Evolutionary conservation across 2,329 filamentous ascomycete genomes (phyloP), one percentile per base, ranked within the genome.

Genomic region (Emmonsiellopsis sp.): DNA sequence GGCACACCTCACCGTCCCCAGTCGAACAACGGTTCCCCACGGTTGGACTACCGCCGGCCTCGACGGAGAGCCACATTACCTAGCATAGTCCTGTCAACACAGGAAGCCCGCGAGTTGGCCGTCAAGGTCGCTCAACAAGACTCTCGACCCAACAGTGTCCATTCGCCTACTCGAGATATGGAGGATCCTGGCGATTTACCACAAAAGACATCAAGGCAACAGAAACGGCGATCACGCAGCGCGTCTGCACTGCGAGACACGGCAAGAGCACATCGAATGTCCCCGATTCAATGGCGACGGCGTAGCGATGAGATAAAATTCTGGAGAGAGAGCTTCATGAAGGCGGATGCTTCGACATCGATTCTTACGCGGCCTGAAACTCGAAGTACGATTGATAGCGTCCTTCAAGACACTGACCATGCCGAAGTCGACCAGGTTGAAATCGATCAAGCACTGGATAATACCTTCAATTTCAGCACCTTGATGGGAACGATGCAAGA

Each of bases 141-240:
- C 17, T 55, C 55, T 10, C 42, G 57, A n/a, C 49, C 49, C 13
- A 49, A 51, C 10, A 58, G 55, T 45, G 46, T 46, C 9, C 54
- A 46, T 39, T 53, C 51, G 10, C 31, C 40, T 17, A 36, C 21
- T 11, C 46, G 36, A 10, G 11, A 13, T 42, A 9, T 14, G 27
- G 27, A 37, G 34, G 13, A 49, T 5, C 31, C 37, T 13, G 17
- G 9, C 6, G n/a, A 5, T 13, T 40, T 46, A 13, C 11, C 40
- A 37, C n/a, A 45, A 27, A 45, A 42, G 37, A 42, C 39, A 27
- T 52, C 50, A 6, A 52, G 14, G 6, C 66, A 61, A 51, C 58
- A 60, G 11, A 73, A 73, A 49, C 66, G 74, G 47, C 67, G 74
- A 27, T 77, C 74, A 7, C 67, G 71, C 52, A 77, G 74, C 57